These are phyloP conservation scores for Aspergillus fumigatus DNA, from an alignment of 2,329 filamentous ascomycete genomes.

Conservation along the genomic window DNA sequence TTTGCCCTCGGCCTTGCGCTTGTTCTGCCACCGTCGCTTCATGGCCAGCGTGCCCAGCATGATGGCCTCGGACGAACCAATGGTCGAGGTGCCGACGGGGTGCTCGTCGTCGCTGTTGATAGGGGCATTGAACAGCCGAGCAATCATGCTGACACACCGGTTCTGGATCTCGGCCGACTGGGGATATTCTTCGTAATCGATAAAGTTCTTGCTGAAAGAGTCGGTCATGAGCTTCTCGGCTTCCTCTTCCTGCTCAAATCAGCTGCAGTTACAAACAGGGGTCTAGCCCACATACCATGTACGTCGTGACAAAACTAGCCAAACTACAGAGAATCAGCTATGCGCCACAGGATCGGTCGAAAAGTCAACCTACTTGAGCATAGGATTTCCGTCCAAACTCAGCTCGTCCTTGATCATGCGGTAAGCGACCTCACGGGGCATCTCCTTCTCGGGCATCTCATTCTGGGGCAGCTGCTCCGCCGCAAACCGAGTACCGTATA, in stretches of 20 bases:
- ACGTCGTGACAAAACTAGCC: slow-evolving; percentile 91
- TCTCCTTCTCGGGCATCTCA: slow-evolving; percentile 84
- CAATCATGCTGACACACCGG: slow-evolving; percentile 88
- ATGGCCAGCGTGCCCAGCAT: slow-evolving; percentile 65
- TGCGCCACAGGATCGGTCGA: too few relatives aligned
- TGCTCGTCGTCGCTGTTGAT: slow-evolving; percentile 50
- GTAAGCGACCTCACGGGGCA: slow-evolving; percentile 91
- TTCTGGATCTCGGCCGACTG: slow-evolving; percentile 83
- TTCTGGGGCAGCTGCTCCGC: slow-evolving; percentile 71
- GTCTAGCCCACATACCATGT: slow-evolving; percentile 62
- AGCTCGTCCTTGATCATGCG: slow-evolving; percentile 95
- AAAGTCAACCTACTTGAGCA: slow-evolving; percentile 51
- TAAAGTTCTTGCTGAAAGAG: slow-evolving; percentile 91
- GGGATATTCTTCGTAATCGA: slow-evolving; percentile 81
- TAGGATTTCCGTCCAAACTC: slow-evolving; percentile 85
- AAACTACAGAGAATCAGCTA: slow-evolving; percentile 44
- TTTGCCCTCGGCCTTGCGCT: slow-evolving; percentile 77
- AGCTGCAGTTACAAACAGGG: too few relatives aligned
- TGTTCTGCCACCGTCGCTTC: slow-evolving; percentile 93
- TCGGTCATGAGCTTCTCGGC: slow-evolving; percentile 94
- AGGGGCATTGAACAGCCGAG: slow-evolving; percentile 79
- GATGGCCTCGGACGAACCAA: slow-evolving; percentile 75
- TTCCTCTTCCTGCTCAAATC: slow-evolving; percentile 68
- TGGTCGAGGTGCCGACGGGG: slow-evolving; percentile 79
- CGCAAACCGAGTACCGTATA: slow-evolving; percentile 86